These are phyloP conservation scores for Selaginella moellendorffii DNA, from an alignment of 75 land plant species.

Conservation along the genomic window DNA sequence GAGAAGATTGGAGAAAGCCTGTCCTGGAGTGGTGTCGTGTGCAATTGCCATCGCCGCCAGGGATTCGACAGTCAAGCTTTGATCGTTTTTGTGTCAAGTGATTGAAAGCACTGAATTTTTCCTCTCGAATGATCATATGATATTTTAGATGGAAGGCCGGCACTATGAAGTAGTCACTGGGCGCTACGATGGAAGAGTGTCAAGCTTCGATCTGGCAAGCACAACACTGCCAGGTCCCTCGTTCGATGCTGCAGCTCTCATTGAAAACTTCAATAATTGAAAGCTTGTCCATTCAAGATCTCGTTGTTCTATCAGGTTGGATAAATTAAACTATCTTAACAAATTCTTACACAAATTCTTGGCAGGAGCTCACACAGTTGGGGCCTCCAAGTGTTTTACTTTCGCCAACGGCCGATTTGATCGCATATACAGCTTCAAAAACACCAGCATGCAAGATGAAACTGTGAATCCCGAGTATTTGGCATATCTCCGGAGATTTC, in stretches of 20 bases:
- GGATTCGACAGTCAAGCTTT: no score
- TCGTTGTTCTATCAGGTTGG: not conserved
- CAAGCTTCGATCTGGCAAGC: not conserved
- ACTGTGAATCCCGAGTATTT: not conserved
- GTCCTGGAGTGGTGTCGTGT: not conserved
- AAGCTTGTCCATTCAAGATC: not conserved
- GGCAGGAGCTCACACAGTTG: not conserved
- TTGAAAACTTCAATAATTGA: not conserved
- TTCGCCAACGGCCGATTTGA: not conserved
- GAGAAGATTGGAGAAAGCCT: not conserved
- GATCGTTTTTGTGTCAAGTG: not conserved
- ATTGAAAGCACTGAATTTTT: not conserved
- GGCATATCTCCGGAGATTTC: not conserved
- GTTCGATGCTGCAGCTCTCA: not conserved
- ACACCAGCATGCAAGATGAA: not conserved
- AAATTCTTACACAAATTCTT: not conserved
- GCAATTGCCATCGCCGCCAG: not conserved
- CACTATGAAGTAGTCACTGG: not conserved
- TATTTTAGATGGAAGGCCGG: not conserved
- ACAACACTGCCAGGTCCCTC: not conserved
- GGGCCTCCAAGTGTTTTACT: not conserved
- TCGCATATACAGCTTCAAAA: not conserved
- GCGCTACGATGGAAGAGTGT: not conserved
- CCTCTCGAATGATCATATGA: not conserved
- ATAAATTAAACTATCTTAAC: not conserved